Conservation (phyloP, 768 basidiomycete genomes). For the Dentipellis sp. region DNA sequence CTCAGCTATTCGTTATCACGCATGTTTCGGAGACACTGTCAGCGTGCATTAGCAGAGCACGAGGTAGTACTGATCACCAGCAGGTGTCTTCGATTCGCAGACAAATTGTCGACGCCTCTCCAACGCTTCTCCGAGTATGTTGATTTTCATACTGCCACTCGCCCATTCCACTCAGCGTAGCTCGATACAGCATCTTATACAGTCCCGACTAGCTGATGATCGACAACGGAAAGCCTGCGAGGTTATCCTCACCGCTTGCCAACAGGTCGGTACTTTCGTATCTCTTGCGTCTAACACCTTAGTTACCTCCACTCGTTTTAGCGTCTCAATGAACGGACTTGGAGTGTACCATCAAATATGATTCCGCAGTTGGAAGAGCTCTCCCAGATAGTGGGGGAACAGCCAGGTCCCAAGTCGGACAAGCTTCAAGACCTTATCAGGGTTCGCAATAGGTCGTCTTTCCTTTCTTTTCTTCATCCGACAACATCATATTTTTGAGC, state of each 20-base stretch:
- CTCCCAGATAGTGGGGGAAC: slow-evolving; percentile 3
- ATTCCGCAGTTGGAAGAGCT: slow-evolving; percentile 7
- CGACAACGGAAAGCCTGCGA: slow-evolving; percentile 29
- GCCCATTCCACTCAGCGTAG: background rate
- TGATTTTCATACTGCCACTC: background rate
- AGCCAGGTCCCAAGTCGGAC: slow-evolving; percentile 1
- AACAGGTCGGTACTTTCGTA: slow-evolving; percentile 23
- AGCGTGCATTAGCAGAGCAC: slow-evolving; percentile 23
- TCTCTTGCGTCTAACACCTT: slow-evolving; percentile 1
- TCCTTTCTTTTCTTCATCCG: background rate
- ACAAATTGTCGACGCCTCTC: slow-evolving; percentile 41
- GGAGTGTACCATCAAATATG: slow-evolving; percentile 6
- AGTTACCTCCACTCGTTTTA: slow-evolving; percentile 2
- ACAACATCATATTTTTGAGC: slow-evolving; percentile 5
- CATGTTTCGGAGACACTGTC: slow-evolving; percentile 35
- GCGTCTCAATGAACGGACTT: slow-evolving; percentile 9
- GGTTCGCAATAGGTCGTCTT: slow-evolving; percentile 8
- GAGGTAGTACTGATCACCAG: slow-evolving; percentile 19
- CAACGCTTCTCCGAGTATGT: slow-evolving; percentile 39
- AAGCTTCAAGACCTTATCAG: slow-evolving; percentile 13
- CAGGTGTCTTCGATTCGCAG: slow-evolving; percentile 30
- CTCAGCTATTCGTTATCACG: slow-evolving; percentile 36
- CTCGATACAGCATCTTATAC: slow-evolving; percentile 23
- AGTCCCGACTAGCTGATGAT: slow-evolving; percentile 19
- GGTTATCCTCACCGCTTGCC: slow-evolving; percentile 35